Percentiles rank a stretch among this genome's conserved stretches.
These are phyloP conservation scores for Edaphochlamys debaryana DNA, from an alignment of 139 green algal genomes.

Conservation along the genomic window DNA sequence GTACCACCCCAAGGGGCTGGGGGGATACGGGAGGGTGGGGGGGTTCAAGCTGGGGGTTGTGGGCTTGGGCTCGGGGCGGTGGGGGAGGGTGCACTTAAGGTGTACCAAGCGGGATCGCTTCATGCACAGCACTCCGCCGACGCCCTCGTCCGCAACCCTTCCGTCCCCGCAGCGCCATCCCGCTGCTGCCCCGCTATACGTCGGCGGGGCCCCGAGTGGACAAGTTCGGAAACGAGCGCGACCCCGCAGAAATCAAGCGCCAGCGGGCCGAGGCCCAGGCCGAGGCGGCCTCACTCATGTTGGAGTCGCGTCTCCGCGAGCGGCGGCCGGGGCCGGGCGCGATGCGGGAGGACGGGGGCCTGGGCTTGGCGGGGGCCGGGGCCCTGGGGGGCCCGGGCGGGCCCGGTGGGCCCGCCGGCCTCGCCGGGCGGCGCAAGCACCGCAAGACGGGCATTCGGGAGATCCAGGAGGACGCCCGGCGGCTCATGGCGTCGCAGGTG, in stretches of 20 bases:
- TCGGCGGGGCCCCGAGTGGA: constrained; percentile 24
- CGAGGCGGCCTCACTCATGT: constrained; percentile 3
- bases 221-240: constrained; percentile 35
- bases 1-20: background rate
- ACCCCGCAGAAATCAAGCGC: constrained; percentile 1
- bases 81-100: background rate
- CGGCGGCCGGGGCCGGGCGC: constrained; percentile 23
- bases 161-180: constrained; percentile 5
- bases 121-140: no score
- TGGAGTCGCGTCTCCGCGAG: constrained; percentile 31
- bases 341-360: background rate
- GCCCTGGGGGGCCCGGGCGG: background rate
- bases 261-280: background rate
- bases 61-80: background rate
- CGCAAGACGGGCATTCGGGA: constrained; percentile 13
- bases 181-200: constrained; percentile 32
- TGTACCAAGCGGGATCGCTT: no score
- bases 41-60: background rate
- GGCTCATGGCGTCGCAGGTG: constrained; percentile 28
- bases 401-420: background rate
- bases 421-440: constrained; percentile 26
- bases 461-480: constrained; percentile 29
- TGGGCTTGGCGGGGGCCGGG: background rate
- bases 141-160: no score
- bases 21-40: no score